Evolutionary conservation across 495 filamentous ascomycete species (phyloP), one percentile per base, ranked within the genome.

Genomic region (Lindgomyces ingoldianus): DNA sequence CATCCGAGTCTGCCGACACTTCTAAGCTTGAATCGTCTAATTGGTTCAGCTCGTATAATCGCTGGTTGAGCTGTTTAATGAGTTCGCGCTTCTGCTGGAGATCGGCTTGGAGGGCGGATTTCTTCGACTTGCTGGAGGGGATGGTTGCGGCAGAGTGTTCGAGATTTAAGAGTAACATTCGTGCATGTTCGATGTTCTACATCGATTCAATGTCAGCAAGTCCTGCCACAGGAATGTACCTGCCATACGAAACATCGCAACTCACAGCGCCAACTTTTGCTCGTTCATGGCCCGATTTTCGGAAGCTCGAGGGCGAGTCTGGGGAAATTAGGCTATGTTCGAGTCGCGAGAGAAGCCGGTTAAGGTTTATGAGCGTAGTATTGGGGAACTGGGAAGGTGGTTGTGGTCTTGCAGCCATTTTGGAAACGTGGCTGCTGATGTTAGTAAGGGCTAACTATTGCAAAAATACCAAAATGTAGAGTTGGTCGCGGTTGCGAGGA

Each of bases 151-250:
- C 52, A 10, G 60, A 60, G 61, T 91, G 89, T 72, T 96, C 91
- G 22, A 96, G 83, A 56, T 81, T 83, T 29, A 87, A 81, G 45
- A 96, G 88, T 49, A 91, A 83, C 1, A 83, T 82, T 51, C 87
- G 86, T 9, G 92, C 92, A 72, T 91, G 87, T 72, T 89, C 87
- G 66, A 96, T 76, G 70, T 94, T 96, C 86, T 92, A 55, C 19
- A 58, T 55, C 44, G 6, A 30, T 22, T 33, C 8, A 14, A 21
- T n/a, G 48, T 45, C n/a, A 59, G 50, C 22, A 45, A 39, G 54
- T 1, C 21, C 1, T 16, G n/a, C 27, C 21, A 47, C 10, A 4
- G 63, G 22, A 16, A 22, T 4, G 33, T 48, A 42, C 36, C 39
- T 9, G 4, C 9, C 29, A 6, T 39, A 6, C 33, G 6, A 14